phyloP scores from a whole-genome alignment of 2,329 filamentous ascomycete species.

The Teratosphaeria epicoccoides region DNA sequence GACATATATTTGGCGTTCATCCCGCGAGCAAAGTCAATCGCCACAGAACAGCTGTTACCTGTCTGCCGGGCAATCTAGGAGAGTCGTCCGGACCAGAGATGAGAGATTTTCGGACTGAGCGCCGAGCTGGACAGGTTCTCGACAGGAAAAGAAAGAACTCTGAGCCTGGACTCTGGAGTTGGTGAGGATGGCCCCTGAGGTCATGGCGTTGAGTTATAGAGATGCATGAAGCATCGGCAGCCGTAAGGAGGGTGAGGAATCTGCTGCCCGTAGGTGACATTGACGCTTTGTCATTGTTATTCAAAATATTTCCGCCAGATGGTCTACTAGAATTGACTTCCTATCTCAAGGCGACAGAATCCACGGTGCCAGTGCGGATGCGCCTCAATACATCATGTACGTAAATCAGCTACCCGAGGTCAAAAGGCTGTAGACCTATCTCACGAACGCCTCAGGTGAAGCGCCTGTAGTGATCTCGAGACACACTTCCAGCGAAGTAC shows the following conservation, averaged over 20 bases:
- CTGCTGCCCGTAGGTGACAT: too few species aligned
- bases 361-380: too few species aligned
- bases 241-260: not conserved
- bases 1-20: not conserved
- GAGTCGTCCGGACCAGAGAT: not conserved
- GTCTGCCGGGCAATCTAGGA: not conserved
- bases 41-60: not conserved
- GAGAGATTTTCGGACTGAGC: not conserved
- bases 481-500: too few species aligned
- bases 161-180: not conserved
- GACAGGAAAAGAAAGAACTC: not conserved
- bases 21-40: not conserved
- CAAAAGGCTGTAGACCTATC: too few species aligned
- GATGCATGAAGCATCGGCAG: not conserved
- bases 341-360: too few species aligned
- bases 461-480: too few species aligned
- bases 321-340: too few species aligned
- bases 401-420: too few species aligned
- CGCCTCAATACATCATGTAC: too few species aligned
- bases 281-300: too few species aligned
- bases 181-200: not conserved
- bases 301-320: too few species aligned
- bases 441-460: too few species aligned
- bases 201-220: not conserved
- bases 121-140: not conserved